Evolutionary conservation across 176 grass and related monocot species (phyloP), one percentile per base, ranked within the genome.

Genomic region (Canna indica): DNA sequence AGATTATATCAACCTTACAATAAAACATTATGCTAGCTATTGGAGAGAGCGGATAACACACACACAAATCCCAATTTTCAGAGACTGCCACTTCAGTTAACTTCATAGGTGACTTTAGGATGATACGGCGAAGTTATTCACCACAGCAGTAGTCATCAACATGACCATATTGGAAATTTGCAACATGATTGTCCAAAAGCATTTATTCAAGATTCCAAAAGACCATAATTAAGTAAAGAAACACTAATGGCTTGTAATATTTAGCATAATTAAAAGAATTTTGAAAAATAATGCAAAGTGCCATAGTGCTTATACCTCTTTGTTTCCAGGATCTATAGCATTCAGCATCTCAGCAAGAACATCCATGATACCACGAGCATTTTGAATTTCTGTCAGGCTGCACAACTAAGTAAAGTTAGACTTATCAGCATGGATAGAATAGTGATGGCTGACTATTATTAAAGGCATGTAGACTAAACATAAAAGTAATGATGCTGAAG

Each of bases 301-400:
- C 22, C 22, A 22, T 24, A 38, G n/a, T 39, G 33, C 33, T 64
- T 7, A 26, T 84, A 96, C 92, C 88, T 96, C 88, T 96, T 88
- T 86, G 85, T 96, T 96, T 74, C 83, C 92, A 72, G 92, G 85
- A 82, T 83, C 92, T 72, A 96, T 86, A 73, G 92, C 92, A 88
- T 88, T 96, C 68, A 96, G 26, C 85, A 96, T 96, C 92, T 96
- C 92, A 5, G 92, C 80, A 74, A 96, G 74, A 64, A 96, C 92
- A 89, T 96, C 92, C 92, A 96, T 88, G 62, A 96, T 91, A 71
- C 88, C 88, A 42, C 88, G 92, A 29, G 92, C 88, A 88, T 96
- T 96, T 77, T 96, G 92, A 85, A 96, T 91, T 79, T 96, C 92
- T 42, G 88, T 73, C 78, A 91, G 78, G 69, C 93, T 97, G 85